phyloP scores from a whole-genome alignment of 441 rosid species.

The Codiaeum variegatum region DNA sequence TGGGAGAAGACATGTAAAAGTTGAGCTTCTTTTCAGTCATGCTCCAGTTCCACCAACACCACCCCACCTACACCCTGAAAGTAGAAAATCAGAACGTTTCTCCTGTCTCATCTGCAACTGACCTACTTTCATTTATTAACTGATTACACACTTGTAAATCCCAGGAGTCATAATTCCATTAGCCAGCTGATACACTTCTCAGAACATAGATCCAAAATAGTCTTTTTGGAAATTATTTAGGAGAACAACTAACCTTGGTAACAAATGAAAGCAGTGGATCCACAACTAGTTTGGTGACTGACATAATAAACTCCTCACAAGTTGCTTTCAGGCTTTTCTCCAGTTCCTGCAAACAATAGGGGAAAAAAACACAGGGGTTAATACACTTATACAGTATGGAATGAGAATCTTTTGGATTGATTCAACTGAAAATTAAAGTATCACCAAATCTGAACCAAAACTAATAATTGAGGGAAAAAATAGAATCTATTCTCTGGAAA shows the following conservation, averaged over 20 bases:
- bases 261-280: constrained; percentile 97
- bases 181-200: constrained; percentile 6
- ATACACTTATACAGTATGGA: not conserved
- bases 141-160: not conserved
- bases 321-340: constrained; percentile 92
- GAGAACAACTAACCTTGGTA: constrained; percentile 60
- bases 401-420: not conserved
- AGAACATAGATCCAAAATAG: constrained; percentile 1
- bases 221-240: not conserved
- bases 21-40: not conserved
- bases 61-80: not conserved
- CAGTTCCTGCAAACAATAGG: constrained; percentile 58
- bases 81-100: not conserved
- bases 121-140: constrained; percentile 2
- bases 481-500: not conserved
- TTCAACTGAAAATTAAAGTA: not conserved
- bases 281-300: constrained; percentile 85
- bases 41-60: not conserved
- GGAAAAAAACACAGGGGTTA: constrained; percentile 11
- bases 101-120: not conserved
- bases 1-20: not conserved
- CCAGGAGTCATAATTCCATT: not conserved
- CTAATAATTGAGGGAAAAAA: not conserved
- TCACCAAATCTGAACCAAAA: not conserved
- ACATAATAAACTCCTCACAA: constrained; percentile 98